phyloP scores from a whole-genome alignment of 441 rosid genomes.

The Cnidoscolus chayamansa region DNA sequence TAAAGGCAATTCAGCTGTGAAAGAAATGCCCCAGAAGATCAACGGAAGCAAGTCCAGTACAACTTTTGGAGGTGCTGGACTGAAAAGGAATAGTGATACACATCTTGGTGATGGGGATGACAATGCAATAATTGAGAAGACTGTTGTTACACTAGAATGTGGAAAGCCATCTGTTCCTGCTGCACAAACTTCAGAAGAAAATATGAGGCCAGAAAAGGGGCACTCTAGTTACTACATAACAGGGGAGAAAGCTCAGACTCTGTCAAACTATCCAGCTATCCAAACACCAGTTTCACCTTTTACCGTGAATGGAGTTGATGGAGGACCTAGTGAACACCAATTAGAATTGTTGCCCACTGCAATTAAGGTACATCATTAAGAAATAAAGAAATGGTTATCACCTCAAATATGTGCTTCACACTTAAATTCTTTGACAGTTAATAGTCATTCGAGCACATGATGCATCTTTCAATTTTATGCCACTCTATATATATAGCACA shows the following conservation, averaged over 20 bases:
- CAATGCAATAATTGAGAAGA: slow-evolving; percentile 67
- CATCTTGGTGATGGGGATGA: slow-evolving; percentile 53
- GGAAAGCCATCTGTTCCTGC: slow-evolving; percentile 49
- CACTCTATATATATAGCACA: too few relatives aligned
- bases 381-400: background rate
- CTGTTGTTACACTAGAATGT: slow-evolving; percentile 63
- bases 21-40: slow-evolving; percentile 34
- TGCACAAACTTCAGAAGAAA: slow-evolving; percentile 36
- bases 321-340: slow-evolving; percentile 27
- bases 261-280: slow-evolving; percentile 38
- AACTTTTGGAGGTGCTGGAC: slow-evolving; percentile 34
- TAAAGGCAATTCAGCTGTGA: slow-evolving; percentile 37
- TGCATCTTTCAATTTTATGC: background rate
- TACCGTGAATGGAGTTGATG: slow-evolving; percentile 35
- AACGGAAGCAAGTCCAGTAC: slow-evolving; percentile 35
- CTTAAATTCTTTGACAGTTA: background rate
- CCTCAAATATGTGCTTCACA: background rate
- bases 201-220: slow-evolving; percentile 31
- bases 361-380: slow-evolving; percentile 42
- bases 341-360: slow-evolving; percentile 31
- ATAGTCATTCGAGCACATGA: background rate
- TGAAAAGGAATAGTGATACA: slow-evolving; percentile 38
- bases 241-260: slow-evolving; percentile 33
- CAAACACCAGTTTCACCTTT: slow-evolving; percentile 35
- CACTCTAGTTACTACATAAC: slow-evolving; percentile 19